These are phyloP conservation scores for Crepidotus variabilis DNA, from an alignment of 768 basidiomycete genomes.

Conservation along the genomic window DNA sequence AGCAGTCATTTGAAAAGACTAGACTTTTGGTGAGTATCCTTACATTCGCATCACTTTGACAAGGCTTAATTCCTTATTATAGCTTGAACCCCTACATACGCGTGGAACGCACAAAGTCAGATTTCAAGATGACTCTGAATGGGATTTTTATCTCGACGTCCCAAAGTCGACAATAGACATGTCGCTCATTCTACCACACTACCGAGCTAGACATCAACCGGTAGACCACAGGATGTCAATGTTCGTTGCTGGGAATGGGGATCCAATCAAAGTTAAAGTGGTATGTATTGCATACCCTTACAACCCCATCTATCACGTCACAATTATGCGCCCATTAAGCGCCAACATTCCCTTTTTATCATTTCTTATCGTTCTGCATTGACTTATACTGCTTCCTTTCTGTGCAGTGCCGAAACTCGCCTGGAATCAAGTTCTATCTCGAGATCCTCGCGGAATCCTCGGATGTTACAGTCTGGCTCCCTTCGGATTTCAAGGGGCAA, in stretches of 20 bases:
- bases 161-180: slow-evolving; percentile 53
- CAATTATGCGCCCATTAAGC: not conserved
- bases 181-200: slow-evolving; percentile 71
- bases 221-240: slow-evolving; percentile 69
- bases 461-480: slow-evolving; percentile 72
- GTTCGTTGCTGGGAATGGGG: slow-evolving; percentile 50
- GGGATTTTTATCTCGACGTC: slow-evolving; percentile 63
- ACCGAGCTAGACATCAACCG: slow-evolving; percentile 72
- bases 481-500: slow-evolving; percentile 73
- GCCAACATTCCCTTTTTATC: not conserved
- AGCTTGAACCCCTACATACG: slow-evolving; percentile 10
- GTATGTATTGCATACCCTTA: slow-evolving; percentile 39
- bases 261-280: slow-evolving; percentile 66
- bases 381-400: slow-evolving; percentile 12
- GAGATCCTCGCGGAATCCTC: slow-evolving; percentile 64
- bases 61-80: slow-evolving; percentile 1
- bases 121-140: slow-evolving; percentile 55
- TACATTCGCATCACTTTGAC: not conserved
- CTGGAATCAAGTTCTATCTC: slow-evolving; percentile 55
- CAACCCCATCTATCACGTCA: not conserved
- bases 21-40: slow-evolving; percentile 17
- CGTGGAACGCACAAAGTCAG: slow-evolving; percentile 60
- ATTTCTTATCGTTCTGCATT: not conserved
- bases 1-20: slow-evolving; percentile 22
- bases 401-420: slow-evolving; percentile 52